Conservation (phyloP, 768 basidiomycete species). For the Phaeotremella skinneri region DNA sequence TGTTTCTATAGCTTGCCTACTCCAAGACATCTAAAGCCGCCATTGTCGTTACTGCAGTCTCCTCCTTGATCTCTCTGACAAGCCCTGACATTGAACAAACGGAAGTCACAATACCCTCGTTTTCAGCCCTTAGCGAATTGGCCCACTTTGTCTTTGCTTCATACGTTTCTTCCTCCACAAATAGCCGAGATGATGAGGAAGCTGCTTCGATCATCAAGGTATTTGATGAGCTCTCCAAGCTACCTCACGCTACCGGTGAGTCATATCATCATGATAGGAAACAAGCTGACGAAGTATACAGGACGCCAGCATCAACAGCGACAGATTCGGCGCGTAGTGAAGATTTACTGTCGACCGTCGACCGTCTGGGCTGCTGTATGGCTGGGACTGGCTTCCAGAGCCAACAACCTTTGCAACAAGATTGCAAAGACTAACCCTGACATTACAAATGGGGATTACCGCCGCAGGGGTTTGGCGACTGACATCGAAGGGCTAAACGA, state of each 20-base stretch:
- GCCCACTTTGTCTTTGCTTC: slow-evolving; percentile 5
- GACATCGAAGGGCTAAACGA: slow-evolving; percentile 38
- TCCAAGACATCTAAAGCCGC: slow-evolving; percentile 12
- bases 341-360: slow-evolving; percentile 8
- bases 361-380: slow-evolving; percentile 19
- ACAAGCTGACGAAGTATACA: too few species aligned
- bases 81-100: slow-evolving; percentile 23
- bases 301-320: slow-evolving; percentile 45
- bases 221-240: slow-evolving; percentile 22
- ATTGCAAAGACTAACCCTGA: slow-evolving; percentile 28
- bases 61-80: slow-evolving; percentile 9
- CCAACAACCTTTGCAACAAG: slow-evolving; percentile 19
- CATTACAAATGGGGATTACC: slow-evolving; percentile 6
- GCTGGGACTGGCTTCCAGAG: slow-evolving; percentile 16
- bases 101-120: slow-evolving; percentile 5
- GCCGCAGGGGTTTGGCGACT: slow-evolving; percentile 23
- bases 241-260: slow-evolving; percentile 35
- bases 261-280: too few species aligned
- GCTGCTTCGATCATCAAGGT: neutral
- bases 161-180: neutral
- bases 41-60: slow-evolving; percentile 14
- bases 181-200: neutral
- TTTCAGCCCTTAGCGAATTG: slow-evolving; percentile 15
- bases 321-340: slow-evolving; percentile 27
- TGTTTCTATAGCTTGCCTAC: slow-evolving; percentile 8